Evolutionary conservation across 1,284 basidiomycete genomes (phyloP).

Genomic region (Tylopilus sp.): DNA sequence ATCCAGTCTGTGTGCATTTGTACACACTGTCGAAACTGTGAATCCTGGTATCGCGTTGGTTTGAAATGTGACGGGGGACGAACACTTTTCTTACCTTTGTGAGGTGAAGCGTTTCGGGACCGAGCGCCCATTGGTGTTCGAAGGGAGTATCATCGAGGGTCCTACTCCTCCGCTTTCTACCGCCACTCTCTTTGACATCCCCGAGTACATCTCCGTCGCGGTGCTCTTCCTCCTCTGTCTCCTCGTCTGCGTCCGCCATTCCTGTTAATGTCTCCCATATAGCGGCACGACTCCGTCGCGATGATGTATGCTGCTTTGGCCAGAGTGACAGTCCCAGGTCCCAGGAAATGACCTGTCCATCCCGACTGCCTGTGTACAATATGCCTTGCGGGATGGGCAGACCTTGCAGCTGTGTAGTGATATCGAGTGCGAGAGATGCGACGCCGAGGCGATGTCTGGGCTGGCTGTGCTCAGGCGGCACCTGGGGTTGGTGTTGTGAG

Average conservation of each 20-base stretch:
- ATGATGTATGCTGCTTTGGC: constrained; percentile 32
- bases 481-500: constrained; percentile 22
- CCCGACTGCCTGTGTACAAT: constrained; percentile 88
- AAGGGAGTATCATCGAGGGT: constrained; percentile 46
- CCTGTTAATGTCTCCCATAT: constrained; percentile 77
- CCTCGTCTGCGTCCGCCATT: constrained; percentile 75
- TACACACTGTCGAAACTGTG: constrained; percentile 76
- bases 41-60: constrained; percentile 36
- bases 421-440: constrained; percentile 82
- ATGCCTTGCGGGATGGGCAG: constrained; percentile 76
- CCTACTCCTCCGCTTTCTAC: constrained; percentile 37
- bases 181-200: constrained; percentile 50
- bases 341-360: constrained; percentile 91
- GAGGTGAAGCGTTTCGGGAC: constrained; percentile 45
- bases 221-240: constrained; percentile 48
- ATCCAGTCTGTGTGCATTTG: constrained; percentile 95
- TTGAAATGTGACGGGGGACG: constrained; percentile 1
- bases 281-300: constrained; percentile 29
- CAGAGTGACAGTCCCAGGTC: constrained; percentile 75
- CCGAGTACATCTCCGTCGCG: constrained; percentile 74
- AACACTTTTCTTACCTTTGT: constrained; percentile 44
- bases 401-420: constrained; percentile 70
- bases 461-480: constrained; percentile 35
- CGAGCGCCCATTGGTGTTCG: constrained; percentile 79
- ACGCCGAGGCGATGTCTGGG: constrained; percentile 87